Evolutionary conservation across 768 basidiomycete species (phyloP), one percentile per base, ranked within the genome.

Genomic region (Mycena pura): DNA sequence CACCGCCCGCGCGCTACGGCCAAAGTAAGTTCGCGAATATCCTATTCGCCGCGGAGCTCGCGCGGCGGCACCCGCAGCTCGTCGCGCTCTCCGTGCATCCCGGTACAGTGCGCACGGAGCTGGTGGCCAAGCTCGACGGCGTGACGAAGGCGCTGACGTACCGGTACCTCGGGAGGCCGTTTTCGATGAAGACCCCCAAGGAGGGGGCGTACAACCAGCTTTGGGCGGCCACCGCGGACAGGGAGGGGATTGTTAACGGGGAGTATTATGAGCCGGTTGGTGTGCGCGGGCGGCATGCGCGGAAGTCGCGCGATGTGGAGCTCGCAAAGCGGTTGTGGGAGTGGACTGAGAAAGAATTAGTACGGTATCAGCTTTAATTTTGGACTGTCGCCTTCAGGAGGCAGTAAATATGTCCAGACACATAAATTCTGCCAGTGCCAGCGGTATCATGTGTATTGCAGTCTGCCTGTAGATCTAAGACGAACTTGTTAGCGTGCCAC

Each of bases 141-240:
- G 13, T 25, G 10, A 32, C 46, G 2, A 38, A 29, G 7, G 31
- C 40, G 3, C 5, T 44, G 19, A 13, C n/a, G 25, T 11, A 47
- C 19, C 22, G 32, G 36, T 17, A 36, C n/a, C n/a, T 11, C 7
- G 24, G 24, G 24, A 24, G 17, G n/a, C n/a, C n/a, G n/a, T n/a
- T n/a, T n/a, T 6, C 32, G 10, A 25, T 38, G 8, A 21, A 46
- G 15, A 38, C 50, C 13, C 62, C 62, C 19, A 52, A 39, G 13
- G 34, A 59, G 32, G 62, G 62, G 3, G 57, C 51, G 17, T 22
- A 41, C 10, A 64, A 22, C 21, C 48, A 49, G 28, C 27, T 64
- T 11, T 64, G 63, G 62, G 62, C 62, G 8, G 54, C 62, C 21
- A 64, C 62, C 24, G 51, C 36, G 3, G 27, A 54, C n/a, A 60